Evolutionary conservation across 306 rosid genomes (phyloP).

Genomic region (Hippophae tibetana): DNA sequence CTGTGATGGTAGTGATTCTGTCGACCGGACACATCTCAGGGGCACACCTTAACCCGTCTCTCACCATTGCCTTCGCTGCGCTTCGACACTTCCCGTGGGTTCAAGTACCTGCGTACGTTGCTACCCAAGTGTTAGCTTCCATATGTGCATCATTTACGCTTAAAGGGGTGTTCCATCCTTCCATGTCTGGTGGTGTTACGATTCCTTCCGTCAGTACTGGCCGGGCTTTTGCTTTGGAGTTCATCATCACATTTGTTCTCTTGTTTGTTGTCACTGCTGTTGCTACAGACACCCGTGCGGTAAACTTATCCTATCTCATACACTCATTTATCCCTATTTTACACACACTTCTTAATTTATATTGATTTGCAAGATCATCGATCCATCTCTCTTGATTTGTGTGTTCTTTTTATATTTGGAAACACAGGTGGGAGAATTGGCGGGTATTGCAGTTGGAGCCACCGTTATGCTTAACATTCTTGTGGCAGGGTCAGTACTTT

Average conservation of each 20-base stretch:
- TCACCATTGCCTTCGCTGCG: conserved; percentile 73
- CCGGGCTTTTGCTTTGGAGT: conserved; percentile 83
- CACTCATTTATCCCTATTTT: neutral
- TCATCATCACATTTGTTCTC: conserved; percentile 75
- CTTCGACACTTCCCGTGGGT: conserved; percentile 85
- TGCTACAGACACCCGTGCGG: conserved; percentile 88
- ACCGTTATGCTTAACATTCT: conserved; percentile 82
- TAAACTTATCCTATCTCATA: conserved; percentile 2
- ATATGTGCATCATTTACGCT: conserved; percentile 75
- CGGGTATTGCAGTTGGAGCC: conserved; percentile 90
- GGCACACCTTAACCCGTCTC: conserved; percentile 85
- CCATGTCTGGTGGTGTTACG: conserved; percentile 69
- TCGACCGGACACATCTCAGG: conserved; percentile 95
- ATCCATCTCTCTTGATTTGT: neutral
- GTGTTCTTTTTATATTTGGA: no score
- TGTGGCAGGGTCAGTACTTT: conserved; percentile 51
- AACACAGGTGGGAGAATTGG: conserved; percentile 73
- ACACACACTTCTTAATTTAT: neutral
- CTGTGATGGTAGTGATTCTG: conserved; percentile 73
- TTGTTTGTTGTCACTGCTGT: conserved; percentile 88
- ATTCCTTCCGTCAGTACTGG: conserved; percentile 42
- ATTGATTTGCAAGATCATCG: neutral
- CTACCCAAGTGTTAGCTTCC: conserved; percentile 73
- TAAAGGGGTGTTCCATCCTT: conserved; percentile 68
- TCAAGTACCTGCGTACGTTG: conserved; percentile 77